Percentiles rank a stretch among this genome's conserved stretches.
These are phyloP conservation scores for Linum lewisii DNA, from an alignment of 345 rosid species.

Conservation along the genomic window DNA sequence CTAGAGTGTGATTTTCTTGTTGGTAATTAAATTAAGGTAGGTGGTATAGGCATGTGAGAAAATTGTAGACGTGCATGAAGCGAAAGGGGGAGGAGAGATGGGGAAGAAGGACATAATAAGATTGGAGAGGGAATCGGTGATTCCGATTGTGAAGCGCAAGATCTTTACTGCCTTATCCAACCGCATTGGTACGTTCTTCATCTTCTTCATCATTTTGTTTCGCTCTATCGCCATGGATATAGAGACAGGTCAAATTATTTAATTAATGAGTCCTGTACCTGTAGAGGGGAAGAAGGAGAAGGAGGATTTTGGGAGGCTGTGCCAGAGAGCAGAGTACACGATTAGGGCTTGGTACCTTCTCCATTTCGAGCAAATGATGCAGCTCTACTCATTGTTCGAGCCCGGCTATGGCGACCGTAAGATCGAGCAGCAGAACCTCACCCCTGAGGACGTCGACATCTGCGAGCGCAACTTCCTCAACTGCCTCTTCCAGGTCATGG, in stretches of 20 bases:
- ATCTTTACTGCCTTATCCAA: constrained; percentile 36
- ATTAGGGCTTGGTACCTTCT: constrained; percentile 67
- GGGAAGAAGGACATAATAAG: constrained; percentile 43
- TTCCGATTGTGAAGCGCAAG: constrained; percentile 54
- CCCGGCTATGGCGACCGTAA: constrained; percentile 48
- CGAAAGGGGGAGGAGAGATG: constrained; percentile 3
- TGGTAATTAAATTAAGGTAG: no score
- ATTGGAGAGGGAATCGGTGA: constrained; percentile 66
- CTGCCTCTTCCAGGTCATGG: constrained; percentile 43
- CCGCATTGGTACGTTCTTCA: constrained; percentile 28
- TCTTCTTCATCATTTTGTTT: neutral
- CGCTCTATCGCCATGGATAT: no score
- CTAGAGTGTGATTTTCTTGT: no score
- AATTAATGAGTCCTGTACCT: no score
- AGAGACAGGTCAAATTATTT: no score
- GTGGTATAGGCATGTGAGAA: no score
- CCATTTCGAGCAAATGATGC: constrained; percentile 68
- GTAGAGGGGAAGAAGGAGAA: constrained; percentile 29
- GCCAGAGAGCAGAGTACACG: constrained; percentile 54
- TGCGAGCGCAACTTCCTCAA: neutral
- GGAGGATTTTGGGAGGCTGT: constrained; percentile 48
- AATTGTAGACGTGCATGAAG: neutral
- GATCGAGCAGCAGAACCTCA: constrained; percentile 43
- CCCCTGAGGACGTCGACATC: constrained; percentile 38
- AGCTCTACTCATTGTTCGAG: constrained; percentile 58